Conservation (phyloP, 2,329 filamentous ascomycete species). For the Aspergillus sp. region DNA sequence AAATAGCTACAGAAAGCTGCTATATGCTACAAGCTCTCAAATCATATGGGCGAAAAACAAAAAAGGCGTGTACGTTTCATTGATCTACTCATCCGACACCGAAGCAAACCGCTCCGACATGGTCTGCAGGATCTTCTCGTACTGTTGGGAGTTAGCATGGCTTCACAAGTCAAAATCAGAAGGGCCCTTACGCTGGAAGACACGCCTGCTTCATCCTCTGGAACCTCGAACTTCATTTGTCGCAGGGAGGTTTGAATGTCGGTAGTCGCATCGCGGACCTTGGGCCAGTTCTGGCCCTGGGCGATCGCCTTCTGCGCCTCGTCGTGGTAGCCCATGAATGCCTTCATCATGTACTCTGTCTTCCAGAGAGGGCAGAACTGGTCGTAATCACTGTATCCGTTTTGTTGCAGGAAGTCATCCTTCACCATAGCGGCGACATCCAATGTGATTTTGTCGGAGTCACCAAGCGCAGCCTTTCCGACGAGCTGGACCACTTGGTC, state of each 20-base stretch:
- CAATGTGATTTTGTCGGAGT: conserved; percentile 96
- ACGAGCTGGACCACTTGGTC: conserved; percentile 99
- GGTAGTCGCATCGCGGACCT: conserved; percentile 84
- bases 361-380: conserved; percentile 99
- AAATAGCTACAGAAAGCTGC: conserved; percentile 39
- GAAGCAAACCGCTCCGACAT: conserved; percentile 98
- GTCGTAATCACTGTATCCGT: conserved; percentile 98
- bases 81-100: conserved; percentile 82
- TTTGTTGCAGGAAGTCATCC: conserved; percentile 98
- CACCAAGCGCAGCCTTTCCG: conserved; percentile 92
- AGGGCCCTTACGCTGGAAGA: conserved; percentile 70
- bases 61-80: not conserved
- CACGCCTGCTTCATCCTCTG: conserved; percentile 76
- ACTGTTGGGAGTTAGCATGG: conserved; percentile 55
- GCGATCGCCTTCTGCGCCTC: conserved; percentile 93
- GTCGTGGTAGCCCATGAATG: conserved; percentile 97
- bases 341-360: conserved; percentile 99
- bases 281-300: conserved; percentile 87
- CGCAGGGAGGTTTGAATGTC: conserved; percentile 84
- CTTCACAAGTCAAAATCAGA: not conserved
- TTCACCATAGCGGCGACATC: conserved; percentile 90
- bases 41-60: conserved; percentile 18
- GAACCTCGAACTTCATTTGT: conserved; percentile 96
- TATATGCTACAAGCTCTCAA: conserved; percentile 32
- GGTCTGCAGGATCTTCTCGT: conserved; percentile 84